Evolutionary conservation across 768 basidiomycete genomes (phyloP).

Genomic region (Rhodotorula babjevae): DNA sequence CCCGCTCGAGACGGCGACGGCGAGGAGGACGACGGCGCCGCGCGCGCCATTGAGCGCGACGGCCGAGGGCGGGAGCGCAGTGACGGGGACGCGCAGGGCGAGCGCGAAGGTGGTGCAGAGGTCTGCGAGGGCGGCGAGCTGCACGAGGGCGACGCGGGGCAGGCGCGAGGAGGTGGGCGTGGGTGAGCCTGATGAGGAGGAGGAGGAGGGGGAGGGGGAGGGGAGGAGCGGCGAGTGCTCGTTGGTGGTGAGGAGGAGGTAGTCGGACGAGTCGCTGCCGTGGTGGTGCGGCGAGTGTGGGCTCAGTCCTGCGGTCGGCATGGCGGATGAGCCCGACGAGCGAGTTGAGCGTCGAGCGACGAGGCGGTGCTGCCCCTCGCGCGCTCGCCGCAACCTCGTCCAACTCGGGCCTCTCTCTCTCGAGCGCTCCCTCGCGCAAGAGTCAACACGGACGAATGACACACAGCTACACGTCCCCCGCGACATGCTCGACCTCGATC

Average conservation of each 20-base stretch:
- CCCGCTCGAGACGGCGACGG: background rate
- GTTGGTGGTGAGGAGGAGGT: background rate
- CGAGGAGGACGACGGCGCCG: background rate
- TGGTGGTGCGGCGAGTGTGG: background rate
- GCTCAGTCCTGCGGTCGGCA: too few species aligned
- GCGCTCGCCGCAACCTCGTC: too few species aligned
- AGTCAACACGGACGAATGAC: background rate
- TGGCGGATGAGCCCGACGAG: too few species aligned
- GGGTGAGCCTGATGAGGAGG: background rate
- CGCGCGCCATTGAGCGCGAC: constrained; percentile 1
- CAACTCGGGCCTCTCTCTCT: background rate
- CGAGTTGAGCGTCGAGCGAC: background rate
- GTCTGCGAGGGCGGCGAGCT: constrained; percentile 3
- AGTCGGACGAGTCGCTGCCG: background rate
- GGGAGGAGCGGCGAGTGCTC: background rate
- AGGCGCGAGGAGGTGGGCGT: background rate
- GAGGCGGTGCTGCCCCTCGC: too few species aligned
- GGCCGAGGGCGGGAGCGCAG: background rate
- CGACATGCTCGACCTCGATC: constrained; percentile 30
- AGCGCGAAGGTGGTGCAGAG: background rate
- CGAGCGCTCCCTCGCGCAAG: background rate
- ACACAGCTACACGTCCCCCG: constrained; percentile 30
- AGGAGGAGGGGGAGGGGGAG: background rate
- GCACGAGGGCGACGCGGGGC: constrained; percentile 5
- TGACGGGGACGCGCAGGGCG: background rate